Evolutionary conservation across 306 rosid genomes (phyloP).

Genomic region (Prinsepia uniflora): DNA sequence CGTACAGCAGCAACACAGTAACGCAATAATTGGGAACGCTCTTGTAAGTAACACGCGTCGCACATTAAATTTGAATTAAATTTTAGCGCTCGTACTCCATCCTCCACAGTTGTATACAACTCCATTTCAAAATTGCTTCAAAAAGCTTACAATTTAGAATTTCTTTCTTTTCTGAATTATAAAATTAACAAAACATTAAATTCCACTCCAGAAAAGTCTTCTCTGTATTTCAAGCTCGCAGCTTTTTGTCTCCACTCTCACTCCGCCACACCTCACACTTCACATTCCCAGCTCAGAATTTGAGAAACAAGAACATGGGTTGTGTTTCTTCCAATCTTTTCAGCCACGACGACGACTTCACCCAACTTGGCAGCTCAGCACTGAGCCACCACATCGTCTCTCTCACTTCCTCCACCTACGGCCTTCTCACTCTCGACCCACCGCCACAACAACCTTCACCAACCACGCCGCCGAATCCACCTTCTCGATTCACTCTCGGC

Average conservation of each 20-base stretch:
- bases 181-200: background rate
- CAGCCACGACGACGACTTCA: constrained; percentile 66
- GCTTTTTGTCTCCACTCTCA: constrained; percentile 1
- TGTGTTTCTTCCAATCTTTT: constrained; percentile 80
- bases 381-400: constrained; percentile 89
- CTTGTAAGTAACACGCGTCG: background rate
- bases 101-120: background rate
- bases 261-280: background rate
- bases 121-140: constrained; percentile 1
- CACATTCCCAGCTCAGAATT: background rate
- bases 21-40: background rate
- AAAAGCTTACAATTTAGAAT: background rate
- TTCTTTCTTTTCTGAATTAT: background rate
- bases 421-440: constrained; percentile 82
- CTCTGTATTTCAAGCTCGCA: background rate
- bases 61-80: constrained; percentile 10
- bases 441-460: constrained; percentile 23
- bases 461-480: constrained; percentile 36
- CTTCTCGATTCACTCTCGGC: constrained; percentile 45
- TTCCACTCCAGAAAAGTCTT: background rate
- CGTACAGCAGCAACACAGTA: background rate
- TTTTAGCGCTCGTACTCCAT: constrained; percentile 12
- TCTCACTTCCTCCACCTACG: constrained; percentile 90
- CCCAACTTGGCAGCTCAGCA: constrained; percentile 62
- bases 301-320: constrained; percentile 42